A percentile compares a stretch with the other conserved stretches of the same genome.
These are phyloP conservation scores for Aspergillus funiculosus DNA, from an alignment of 495 filamentous ascomycete species.

Conservation along the genomic window DNA sequence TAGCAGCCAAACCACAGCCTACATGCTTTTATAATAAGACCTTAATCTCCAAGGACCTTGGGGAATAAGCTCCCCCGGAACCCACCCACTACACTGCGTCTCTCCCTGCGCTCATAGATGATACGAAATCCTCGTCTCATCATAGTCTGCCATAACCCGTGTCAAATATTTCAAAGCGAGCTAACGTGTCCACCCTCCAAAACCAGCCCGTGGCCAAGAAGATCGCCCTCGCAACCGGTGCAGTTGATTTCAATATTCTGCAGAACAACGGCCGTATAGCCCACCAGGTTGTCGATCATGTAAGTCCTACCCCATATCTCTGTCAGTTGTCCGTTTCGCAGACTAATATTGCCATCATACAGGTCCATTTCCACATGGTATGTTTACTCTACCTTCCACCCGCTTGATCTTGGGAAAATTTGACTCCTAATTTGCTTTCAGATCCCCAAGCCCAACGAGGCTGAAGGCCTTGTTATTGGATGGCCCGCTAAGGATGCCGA, in stretches of 20 bases:
- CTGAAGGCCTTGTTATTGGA: slow-evolving; percentile 70
- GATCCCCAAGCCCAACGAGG: slow-evolving; percentile 92
- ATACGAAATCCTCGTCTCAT: not conserved
- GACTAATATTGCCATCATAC: not conserved
- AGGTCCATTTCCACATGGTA: slow-evolving; percentile 95
- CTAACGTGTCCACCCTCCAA: not conserved
- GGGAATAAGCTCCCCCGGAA: slow-evolving; percentile 5
- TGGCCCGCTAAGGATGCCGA: slow-evolving; percentile 77
- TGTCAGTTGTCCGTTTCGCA: not conserved
- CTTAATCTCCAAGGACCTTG: slow-evolving; percentile 19
- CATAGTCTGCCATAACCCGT: too few species aligned
- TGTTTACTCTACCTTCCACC: slow-evolving; percentile 13
- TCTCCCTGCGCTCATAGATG: not conserved
- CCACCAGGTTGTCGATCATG: slow-evolving; percentile 94
- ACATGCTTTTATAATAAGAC: not conserved
- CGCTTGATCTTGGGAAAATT: not conserved
- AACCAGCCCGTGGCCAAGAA: slow-evolving; percentile 78
- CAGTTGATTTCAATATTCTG: slow-evolving; percentile 81
- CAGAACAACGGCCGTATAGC: slow-evolving; percentile 94
- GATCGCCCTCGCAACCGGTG: slow-evolving; percentile 69
- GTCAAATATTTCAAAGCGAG: too few species aligned
- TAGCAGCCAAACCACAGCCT: not conserved
- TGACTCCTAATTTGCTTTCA: slow-evolving; percentile 28
- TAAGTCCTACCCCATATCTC: slow-evolving; percentile 33
- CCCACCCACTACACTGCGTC: not conserved